Evolutionary conservation across 2,329 filamentous ascomycete species (phyloP), one percentile per base, ranked within the genome.

Genomic region (Pezicula carpinea): DNA sequence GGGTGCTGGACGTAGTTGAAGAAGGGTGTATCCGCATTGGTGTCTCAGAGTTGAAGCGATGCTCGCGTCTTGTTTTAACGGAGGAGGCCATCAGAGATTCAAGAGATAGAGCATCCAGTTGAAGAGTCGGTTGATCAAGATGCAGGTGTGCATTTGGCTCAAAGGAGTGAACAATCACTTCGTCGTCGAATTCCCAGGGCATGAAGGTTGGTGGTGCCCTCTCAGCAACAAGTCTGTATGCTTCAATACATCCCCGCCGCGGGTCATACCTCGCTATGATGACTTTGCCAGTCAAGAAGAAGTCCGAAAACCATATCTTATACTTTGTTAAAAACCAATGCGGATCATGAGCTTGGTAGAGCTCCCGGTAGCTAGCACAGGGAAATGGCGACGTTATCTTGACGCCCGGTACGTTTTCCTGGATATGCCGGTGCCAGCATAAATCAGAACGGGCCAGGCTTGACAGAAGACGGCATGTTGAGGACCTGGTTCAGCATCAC

Each of bases 261-360:
- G 82, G 77, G 61, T 96, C 82, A 60, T 90, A 96, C 11, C 87
- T 82, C n/a, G 78, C 76, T 33, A 96, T 61, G 21, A 95, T 75
- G 35, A 96, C 66, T 61, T 85, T 86, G 0, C 91, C 91, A 2
- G 78, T 83, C 40, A 89, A 75, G 23, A 83, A 77, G 2, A 73
- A 76, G 64, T 96, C 89, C 49, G 82, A 79, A 60, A 96, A 92
- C 91, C 91, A 96, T 53, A 96, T 72, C 65, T 87, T 91, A 62
- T 87, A 74, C 43, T 79, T 81, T 0, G 87, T 75, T 1, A 96
- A 72, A 59, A 95, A 96, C 91, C 91, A 96, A 58, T 84, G 81
- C 0, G 85, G 84, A 53, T 93, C 78, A 62, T 93, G 87, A 17
- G 82, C 75, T 35, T 76, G 70, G 63, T 87, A 96, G 2, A 96